Conservation (phyloP, 164 flowering plant species). For the Vitis amurensis region DNA sequence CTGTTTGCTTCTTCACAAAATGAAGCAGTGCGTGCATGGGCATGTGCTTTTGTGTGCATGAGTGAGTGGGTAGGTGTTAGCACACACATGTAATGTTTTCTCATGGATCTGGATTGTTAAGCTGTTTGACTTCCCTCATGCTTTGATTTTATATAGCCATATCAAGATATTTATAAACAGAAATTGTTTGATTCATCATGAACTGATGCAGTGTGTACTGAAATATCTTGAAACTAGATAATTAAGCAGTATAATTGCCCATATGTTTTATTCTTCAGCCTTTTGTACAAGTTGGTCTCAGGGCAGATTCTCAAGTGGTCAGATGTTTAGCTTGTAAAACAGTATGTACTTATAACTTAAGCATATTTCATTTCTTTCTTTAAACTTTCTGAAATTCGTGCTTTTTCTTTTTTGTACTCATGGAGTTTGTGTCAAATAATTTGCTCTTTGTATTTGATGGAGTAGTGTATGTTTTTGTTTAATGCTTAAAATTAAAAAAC, state of each 20-base stretch:
- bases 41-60: too few species aligned
- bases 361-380: neutral
- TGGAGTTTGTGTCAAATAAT: too few species aligned
- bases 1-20: too few species aligned
- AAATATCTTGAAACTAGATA: neutral
- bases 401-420: neutral
- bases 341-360: constrained; percentile 39
- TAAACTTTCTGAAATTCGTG: neutral
- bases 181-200: neutral
- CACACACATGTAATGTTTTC: too few species aligned
- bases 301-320: constrained; percentile 67
- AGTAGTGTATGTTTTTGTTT: too few species aligned
- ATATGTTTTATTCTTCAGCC: constrained; percentile 45
- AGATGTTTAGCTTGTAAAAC: constrained; percentile 75
- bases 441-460: too few species aligned
- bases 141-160: neutral
- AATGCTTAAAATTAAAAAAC: too few species aligned
- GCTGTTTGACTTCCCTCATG: too few species aligned
- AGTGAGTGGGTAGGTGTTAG: too few species aligned
- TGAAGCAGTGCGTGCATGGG: too few species aligned
- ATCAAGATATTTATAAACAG: neutral
- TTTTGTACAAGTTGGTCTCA: constrained; percentile 71
- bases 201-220: neutral
- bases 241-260: neutral
- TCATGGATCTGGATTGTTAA: too few species aligned